A percentile compares a stretch with the other conserved stretches of the same genome.
phyloP scores from a whole-genome alignment of 345 rosid species.

The Gynandropsis gynandra region DNA sequence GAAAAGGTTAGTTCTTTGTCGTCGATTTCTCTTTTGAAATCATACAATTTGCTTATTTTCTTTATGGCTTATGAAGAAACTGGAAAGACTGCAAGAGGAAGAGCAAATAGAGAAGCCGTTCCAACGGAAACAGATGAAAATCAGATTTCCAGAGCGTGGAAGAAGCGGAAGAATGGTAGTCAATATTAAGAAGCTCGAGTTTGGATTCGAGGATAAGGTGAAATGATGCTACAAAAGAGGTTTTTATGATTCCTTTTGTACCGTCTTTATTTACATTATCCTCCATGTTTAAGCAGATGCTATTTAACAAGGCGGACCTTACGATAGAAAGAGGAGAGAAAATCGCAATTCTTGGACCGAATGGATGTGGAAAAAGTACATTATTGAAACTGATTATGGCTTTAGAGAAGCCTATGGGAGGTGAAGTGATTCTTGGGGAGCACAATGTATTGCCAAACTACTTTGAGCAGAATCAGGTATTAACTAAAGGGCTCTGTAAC shows the following conservation, averaged over 20 bases:
- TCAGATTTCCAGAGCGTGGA: conserved; percentile 84
- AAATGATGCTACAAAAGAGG: conserved; percentile 8
- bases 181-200: conserved; percentile 57
- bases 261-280: conserved; percentile 2
- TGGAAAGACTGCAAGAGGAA: conserved; percentile 63
- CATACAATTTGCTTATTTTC: background rate
- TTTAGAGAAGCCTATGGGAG: conserved; percentile 51
- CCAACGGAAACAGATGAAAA: conserved; percentile 76
- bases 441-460: conserved; percentile 89
- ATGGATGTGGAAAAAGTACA: conserved; percentile 93
- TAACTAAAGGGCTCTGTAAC: too few species aligned
- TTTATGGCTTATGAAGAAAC: conserved; percentile 39
- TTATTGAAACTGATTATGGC: conserved; percentile 78
- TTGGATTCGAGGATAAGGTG: conserved; percentile 69
- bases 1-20: conserved; percentile 48
- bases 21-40: background rate
- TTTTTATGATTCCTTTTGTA: background rate
- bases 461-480: conserved; percentile 97
- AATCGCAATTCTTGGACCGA: conserved; percentile 81
- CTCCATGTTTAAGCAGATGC: conserved; percentile 33
- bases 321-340: conserved; percentile 70
- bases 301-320: conserved; percentile 60
- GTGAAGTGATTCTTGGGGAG: conserved; percentile 67
- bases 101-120: conserved; percentile 84
- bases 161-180: conserved; percentile 70